Conservation (phyloP, 106 monocot species). For the Iris macrosiphon region DNA sequence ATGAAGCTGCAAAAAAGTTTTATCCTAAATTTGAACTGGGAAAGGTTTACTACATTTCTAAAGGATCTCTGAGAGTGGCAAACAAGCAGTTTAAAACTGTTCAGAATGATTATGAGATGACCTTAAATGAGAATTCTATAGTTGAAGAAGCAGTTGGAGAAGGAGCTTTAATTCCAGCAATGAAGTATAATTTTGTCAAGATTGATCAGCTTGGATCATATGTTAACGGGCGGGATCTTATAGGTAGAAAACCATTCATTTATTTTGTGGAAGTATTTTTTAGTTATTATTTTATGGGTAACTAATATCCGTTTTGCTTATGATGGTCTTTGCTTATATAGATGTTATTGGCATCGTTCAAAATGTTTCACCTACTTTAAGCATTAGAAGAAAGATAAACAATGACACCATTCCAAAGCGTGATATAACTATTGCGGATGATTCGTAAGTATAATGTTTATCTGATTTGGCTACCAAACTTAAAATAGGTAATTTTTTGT, state of each 20-base stretch:
- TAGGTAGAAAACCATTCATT: slow-evolving; percentile 54
- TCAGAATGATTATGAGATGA: slow-evolving; percentile 93
- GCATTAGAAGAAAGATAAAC: slow-evolving; percentile 74
- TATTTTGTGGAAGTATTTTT: no score
- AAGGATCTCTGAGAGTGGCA: slow-evolving; percentile 68
- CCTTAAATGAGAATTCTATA: slow-evolving; percentile 69
- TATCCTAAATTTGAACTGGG: slow-evolving; percentile 69
- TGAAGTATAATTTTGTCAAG: slow-evolving; percentile 73
- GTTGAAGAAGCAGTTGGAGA: slow-evolving; percentile 70
- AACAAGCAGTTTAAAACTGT: slow-evolving; percentile 84
- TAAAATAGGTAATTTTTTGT: no score
- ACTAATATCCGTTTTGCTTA: no score
- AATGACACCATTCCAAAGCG: slow-evolving; percentile 82
- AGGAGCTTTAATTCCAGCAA: slow-evolving; percentile 53
- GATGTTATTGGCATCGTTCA: slow-evolving; percentile 74
- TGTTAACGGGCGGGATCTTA: slow-evolving; percentile 69
- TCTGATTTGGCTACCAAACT: no score
- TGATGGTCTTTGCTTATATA: slow-evolving; percentile 16
- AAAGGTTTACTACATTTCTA: slow-evolving; percentile 83
- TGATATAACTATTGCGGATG: slow-evolving; percentile 75
- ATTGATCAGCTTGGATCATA: slow-evolving; percentile 64
- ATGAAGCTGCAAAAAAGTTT: slow-evolving; percentile 88
- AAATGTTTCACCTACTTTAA: slow-evolving; percentile 70
- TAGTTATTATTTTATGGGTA: not conserved
- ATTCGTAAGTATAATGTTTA: slow-evolving; percentile 47